phyloP scores from a whole-genome alignment of 495 filamentous ascomycete species.

The Neurospora sp. region DNA sequence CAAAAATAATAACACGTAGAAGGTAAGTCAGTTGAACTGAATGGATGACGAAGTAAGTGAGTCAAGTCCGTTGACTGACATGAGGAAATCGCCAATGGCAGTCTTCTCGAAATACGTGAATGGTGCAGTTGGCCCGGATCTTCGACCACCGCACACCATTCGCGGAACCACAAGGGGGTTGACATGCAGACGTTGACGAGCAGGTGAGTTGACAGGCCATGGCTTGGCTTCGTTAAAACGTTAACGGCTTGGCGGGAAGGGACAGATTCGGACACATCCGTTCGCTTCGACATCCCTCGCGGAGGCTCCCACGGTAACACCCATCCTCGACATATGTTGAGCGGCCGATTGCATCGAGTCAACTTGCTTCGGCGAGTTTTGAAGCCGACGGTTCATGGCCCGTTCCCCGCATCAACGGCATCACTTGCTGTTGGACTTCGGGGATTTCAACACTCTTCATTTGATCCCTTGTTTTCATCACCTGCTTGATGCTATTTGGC shows the following conservation, averaged over 20 bases:
- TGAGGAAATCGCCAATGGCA: not conserved
- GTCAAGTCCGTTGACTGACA: not conserved
- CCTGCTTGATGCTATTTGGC: not conserved
- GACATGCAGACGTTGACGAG: not conserved
- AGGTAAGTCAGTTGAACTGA: not conserved
- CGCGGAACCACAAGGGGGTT: not conserved
- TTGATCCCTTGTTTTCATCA: not conserved
- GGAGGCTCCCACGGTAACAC: slow-evolving; percentile 1
- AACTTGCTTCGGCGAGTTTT: not conserved
- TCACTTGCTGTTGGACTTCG: not conserved
- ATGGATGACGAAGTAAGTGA: not conserved
- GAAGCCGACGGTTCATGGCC: not conserved
- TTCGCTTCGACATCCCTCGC: slow-evolving; percentile 3
- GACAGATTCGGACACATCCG: slow-evolving; percentile 10
- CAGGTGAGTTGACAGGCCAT: slow-evolving; percentile 1
- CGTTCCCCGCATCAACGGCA: not conserved
- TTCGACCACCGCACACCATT: not conserved
- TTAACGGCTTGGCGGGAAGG: slow-evolving; percentile 4
- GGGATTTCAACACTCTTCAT: not conserved
- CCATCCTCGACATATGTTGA: not conserved
- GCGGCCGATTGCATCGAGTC: not conserved
- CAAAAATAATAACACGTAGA: not conserved
- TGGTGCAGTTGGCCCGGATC: not conserved
- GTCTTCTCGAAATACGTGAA: not conserved
- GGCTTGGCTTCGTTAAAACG: not conserved